phyloP scores from a whole-genome alignment of 2,329 filamentous ascomycete species.

The Fusarium miscanthi region DNA sequence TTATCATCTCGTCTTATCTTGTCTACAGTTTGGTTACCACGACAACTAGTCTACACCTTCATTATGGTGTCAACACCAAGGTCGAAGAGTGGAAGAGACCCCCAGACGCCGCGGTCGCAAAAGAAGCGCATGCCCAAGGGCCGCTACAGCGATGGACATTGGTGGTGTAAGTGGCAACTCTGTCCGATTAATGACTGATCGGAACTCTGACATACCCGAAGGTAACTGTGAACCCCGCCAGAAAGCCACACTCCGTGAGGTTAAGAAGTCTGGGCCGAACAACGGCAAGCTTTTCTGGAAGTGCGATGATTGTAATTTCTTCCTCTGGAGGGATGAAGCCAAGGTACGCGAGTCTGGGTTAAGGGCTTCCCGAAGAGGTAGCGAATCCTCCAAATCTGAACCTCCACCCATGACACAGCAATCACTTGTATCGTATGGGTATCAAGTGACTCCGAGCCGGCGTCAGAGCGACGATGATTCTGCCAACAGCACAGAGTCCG shows the following conservation, averaged over 20 bases:
- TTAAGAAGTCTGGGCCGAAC: slow-evolving; percentile 54
- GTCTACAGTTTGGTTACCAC: background rate
- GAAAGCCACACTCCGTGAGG: slow-evolving; percentile 50
- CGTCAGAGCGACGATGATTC: slow-evolving; percentile 18
- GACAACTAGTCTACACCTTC: background rate
- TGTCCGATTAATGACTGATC: background rate
- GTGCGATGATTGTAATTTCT: slow-evolving; percentile 58
- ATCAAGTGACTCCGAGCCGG: slow-evolving; percentile 41
- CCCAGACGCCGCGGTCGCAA: slow-evolving; percentile 41
- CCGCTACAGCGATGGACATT: slow-evolving; percentile 48
- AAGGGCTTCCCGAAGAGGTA: slow-evolving; percentile 5
- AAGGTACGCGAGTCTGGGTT: slow-evolving; percentile 45
- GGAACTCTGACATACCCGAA: slow-evolving; percentile 28
- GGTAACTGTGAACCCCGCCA: slow-evolving; percentile 58
- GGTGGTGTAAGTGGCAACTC: slow-evolving; percentile 51
- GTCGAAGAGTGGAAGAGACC: slow-evolving; percentile 15
- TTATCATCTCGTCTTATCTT: background rate
- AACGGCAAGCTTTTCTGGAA: slow-evolving; percentile 57
- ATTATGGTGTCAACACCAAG: slow-evolving; percentile 33
- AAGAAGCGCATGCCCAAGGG: slow-evolving; percentile 50
- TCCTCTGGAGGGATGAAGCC: slow-evolving; percentile 58
- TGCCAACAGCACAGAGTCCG: slow-evolving; percentile 21
- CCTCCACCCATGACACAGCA: slow-evolving; percentile 47
- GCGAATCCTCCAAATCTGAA: slow-evolving; percentile 36
- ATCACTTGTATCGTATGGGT: slow-evolving; percentile 46